Evolutionary conservation across 1,284 basidiomycete genomes (phyloP), one percentile per base, ranked within the genome.

Genomic region (Rugiboletus extremiorientalis): DNA sequence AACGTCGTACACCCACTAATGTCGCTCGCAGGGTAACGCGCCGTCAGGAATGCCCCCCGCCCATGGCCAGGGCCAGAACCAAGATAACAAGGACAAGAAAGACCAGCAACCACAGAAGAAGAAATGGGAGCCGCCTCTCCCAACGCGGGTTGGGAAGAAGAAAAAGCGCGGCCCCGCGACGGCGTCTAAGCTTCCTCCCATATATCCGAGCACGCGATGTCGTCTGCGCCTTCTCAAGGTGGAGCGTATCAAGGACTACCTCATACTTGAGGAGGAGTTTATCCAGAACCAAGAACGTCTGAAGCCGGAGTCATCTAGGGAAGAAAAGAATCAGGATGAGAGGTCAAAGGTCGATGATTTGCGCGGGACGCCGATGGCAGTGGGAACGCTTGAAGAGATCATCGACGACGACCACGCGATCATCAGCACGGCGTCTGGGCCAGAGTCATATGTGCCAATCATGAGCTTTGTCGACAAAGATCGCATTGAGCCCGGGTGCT

Each of bases 371-470:
- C 97, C 97, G 9, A 98, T 99, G 94, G 91, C 89, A 16, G 94
- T 99, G 52, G 97, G 97, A 37, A 94, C 95, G 0, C 81, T 99
- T 66, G 97, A 99, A 77, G 97, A 99, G 77, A 98, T 99, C 67
- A 97, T 99, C 70, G 97, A 99, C 80, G 97, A 99, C 78, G 97
- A 99, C 82, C 97, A 99, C 73, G 96, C 97, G 23, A 98, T 99
- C 73, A 91, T 99, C 68, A 96, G 93, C 73, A 93, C 92, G 14
- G 86, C 94, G 22, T 94, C 92, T 40, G 96, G 97, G 3, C 96
- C 96, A 33, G 97, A 99, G 74, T 96, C 91, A 76, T 99, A 99
- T 73, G 97, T 99, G 63, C 91, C 94, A 44, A 98, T 99, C 74
- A 94, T 98, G 92, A 94, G 90, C 62, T 97, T 97, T 71, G 96